Base-by-base conservation (phyloP, 1,284 basidiomycete genomes). In the Schizophyllum amplum region DNA sequence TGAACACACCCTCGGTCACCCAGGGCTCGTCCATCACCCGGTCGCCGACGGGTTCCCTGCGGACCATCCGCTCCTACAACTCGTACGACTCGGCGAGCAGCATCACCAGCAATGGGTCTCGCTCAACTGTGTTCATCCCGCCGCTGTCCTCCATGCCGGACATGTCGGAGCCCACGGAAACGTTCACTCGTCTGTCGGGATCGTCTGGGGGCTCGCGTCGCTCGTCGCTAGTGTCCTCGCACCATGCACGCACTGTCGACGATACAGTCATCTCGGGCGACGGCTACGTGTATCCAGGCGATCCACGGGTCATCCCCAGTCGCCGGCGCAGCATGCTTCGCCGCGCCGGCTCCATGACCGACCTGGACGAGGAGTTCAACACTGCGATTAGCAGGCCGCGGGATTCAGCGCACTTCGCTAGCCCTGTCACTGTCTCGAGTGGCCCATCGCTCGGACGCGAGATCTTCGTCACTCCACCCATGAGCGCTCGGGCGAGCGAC, bases 321-420 rank as follows among this genome's bases (percentile, higher is more conserved):
- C 82, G 80, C 57, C 74, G 86, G 27, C 70, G 72, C 9, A 70
- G 69, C 27, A 68, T 71, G 0, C 64, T 90, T 53, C 76, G 86
- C 27, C 77, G 88, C 26, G 87, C 84, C n/a, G 84, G 80, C 27
- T 90, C 87, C 0, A 77, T 90, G 71, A 86, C 84, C 0, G 88
- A 91, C 65, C 71, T 92, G 23, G 87, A 88, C 53, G 81, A 82
- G 27, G 86, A 83, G 64, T 87, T 88, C 57, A 79, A 67, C 11
- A 68, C 64, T 24, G 72, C 71, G 1, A 51, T 72, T 26, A 61
- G 57, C 48, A 69, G 71, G 47, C 68, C 70, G 5, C 65, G 70
- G 47, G 69, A 64, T 24, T 63, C 65, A 5, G 1, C 56, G 55
- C 49, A 59, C 72, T 47, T 73, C 25, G 67, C 69, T 47, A 68